Conservation (phyloP, 768 basidiomycete genomes). For the Lactarius trivialis region DNA sequence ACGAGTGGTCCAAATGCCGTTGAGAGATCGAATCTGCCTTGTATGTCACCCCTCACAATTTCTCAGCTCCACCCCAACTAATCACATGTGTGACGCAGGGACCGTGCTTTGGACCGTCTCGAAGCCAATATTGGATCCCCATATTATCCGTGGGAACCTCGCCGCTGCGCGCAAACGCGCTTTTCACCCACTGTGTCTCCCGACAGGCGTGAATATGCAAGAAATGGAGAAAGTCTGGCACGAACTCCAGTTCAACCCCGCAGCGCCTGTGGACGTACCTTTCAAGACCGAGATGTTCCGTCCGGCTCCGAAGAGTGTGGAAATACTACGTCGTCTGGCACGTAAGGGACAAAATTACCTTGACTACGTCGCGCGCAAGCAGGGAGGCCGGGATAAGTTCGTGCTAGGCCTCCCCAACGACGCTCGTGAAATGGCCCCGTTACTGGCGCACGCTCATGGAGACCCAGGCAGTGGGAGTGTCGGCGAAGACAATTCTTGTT, state of each 20-base stretch:
- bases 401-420: conserved; percentile 27
- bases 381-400: conserved; percentile 42
- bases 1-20: conserved; percentile 35
- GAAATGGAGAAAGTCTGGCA: conserved; percentile 39
- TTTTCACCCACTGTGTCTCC: conserved; percentile 41
- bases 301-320: conserved; percentile 31
- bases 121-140: conserved; percentile 30
- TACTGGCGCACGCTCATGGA: conserved; percentile 3
- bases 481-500: background rate
- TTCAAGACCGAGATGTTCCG: conserved; percentile 33
- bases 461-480: background rate
- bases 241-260: conserved; percentile 33
- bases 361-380: conserved; percentile 30
- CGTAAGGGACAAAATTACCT: conserved; percentile 40
- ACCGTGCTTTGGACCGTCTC: conserved; percentile 51
- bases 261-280: conserved; percentile 9
- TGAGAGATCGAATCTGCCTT: conserved; percentile 27
- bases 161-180: conserved; percentile 37
- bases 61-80: conserved; percentile 4
- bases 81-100: conserved; percentile 39
- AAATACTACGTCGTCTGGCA: conserved; percentile 41
- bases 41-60: conserved; percentile 20
- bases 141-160: conserved; percentile 35
- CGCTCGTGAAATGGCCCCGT: conserved; percentile 2
- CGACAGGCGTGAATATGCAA: conserved; percentile 38